phyloP scores from a whole-genome alignment of 2,329 filamentous ascomycete species.

The Emericellopsis atlantica region DNA sequence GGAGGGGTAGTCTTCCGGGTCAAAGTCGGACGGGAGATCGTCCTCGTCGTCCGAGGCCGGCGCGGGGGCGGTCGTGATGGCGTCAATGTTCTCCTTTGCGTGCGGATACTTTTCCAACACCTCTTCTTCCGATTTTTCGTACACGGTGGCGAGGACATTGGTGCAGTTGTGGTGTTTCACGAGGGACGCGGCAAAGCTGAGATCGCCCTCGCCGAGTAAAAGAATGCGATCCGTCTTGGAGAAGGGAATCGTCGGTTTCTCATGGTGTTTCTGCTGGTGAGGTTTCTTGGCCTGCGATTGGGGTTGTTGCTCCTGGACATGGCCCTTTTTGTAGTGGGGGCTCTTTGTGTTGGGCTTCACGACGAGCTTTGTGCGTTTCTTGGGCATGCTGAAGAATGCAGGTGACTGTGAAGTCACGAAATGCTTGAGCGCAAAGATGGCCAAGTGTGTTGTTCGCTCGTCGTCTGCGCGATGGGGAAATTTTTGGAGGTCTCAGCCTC shows the following conservation, averaged over 20 bases:
- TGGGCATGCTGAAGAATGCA: not conserved
- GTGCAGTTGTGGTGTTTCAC: constrained; percentile 52
- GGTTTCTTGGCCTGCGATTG: constrained; percentile 7
- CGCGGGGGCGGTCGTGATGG: constrained; percentile 21
- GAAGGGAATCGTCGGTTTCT: constrained; percentile 52
- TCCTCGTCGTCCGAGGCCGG: constrained; percentile 8
- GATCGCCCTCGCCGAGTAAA: constrained; percentile 68
- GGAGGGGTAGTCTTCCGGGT: constrained; percentile 6
- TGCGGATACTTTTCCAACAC: constrained; percentile 67
- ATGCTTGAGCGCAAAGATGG: too few species aligned
- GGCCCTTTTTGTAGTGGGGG: not conserved
- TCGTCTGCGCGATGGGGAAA: too few species aligned
- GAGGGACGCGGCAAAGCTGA: constrained; percentile 62
- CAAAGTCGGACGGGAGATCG: constrained; percentile 4
- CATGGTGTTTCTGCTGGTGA: constrained; percentile 11
- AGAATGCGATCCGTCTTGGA: constrained; percentile 54
- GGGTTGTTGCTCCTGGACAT: constrained; percentile 1
- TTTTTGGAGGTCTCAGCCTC: too few species aligned
- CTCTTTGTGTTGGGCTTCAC: not conserved
- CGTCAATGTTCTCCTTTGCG: constrained; percentile 43
- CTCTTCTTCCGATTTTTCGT: constrained; percentile 42
- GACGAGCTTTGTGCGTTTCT: constrained; percentile 4
- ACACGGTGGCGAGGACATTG: constrained; percentile 56
- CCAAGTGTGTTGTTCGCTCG: too few species aligned
- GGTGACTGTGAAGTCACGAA: not conserved